phyloP scores from a whole-genome alignment of 2,329 filamentous ascomycete species.

The Kalmusia sp. region DNA sequence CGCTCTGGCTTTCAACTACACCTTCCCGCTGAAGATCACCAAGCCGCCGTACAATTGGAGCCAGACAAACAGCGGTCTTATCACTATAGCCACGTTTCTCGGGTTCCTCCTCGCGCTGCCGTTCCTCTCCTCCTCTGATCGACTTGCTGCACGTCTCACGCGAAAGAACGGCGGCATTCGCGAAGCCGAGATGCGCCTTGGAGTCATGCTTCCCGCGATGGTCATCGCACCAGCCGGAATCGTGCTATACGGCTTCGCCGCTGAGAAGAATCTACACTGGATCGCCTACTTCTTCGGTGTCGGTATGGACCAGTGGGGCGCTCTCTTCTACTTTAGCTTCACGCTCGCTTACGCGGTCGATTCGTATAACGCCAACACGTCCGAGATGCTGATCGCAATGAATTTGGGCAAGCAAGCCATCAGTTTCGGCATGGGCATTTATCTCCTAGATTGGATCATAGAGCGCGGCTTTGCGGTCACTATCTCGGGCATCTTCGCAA shows the following conservation, averaged over 20 bases:
- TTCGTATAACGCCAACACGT: conserved; percentile 64
- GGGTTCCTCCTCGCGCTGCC: conserved; percentile 44
- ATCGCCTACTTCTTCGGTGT: conserved; percentile 48
- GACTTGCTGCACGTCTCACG: conserved; percentile 59
- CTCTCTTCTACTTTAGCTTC: conserved; percentile 52
- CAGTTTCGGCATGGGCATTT: conserved; percentile 44
- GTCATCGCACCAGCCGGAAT: conserved; percentile 44
- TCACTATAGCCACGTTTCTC: conserved; percentile 45
- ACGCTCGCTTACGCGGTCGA: conserved; percentile 68
- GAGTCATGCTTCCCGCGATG: conserved; percentile 43
- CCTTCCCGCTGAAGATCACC: conserved; percentile 44
- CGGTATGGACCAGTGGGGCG: conserved; percentile 43
- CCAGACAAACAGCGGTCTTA: conserved; percentile 32
- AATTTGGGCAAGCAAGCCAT: conserved; percentile 47
- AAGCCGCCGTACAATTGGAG: conserved; percentile 43
- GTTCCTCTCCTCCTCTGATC: conserved; percentile 52
- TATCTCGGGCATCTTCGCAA: conserved; percentile 44
- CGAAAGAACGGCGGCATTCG: conserved; percentile 59
- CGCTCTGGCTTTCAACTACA: conserved; percentile 49
- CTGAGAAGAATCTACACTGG: conserved; percentile 43
- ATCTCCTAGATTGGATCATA: conserved; percentile 46
- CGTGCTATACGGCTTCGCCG: conserved; percentile 45
- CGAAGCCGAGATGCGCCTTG: conserved; percentile 63
- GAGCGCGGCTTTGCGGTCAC: conserved; percentile 42
- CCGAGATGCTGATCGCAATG: conserved; percentile 64